Evolutionary conservation across 2,329 filamentous ascomycete genomes (phyloP).

Genomic region (Bipolaris victoriae): DNA sequence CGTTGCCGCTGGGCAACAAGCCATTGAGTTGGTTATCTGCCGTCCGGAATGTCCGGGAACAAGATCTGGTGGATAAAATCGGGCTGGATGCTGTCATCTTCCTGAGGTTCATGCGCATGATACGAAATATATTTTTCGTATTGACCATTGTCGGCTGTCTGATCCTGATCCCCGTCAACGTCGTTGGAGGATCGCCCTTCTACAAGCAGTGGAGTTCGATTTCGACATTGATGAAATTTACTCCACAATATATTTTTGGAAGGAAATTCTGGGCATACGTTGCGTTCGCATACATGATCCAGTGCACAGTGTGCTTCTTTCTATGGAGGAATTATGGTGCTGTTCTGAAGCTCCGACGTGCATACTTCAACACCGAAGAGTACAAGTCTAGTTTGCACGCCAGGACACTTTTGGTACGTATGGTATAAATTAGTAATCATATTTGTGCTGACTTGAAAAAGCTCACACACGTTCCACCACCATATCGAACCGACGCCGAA

Average conservation of each 20-base stretch:
- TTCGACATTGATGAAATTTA: constrained; percentile 58
- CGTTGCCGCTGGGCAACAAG: constrained; percentile 82
- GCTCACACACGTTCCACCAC: constrained; percentile 82
- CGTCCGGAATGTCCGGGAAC: constrained; percentile 76
- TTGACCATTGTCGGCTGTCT: constrained; percentile 74
- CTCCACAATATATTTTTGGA: constrained; percentile 61
- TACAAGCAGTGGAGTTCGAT: constrained; percentile 38
- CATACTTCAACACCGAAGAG: constrained; percentile 83
- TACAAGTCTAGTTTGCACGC: constrained; percentile 89
- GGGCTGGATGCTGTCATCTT: constrained; percentile 93
- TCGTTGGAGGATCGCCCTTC: constrained; percentile 51
- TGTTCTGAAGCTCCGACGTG: constrained; percentile 70
- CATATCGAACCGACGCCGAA: constrained; percentile 81
- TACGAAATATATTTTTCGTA: constrained; percentile 84
- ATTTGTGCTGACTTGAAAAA: constrained; percentile 40
- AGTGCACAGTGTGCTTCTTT: constrained; percentile 75
- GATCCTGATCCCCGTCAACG: constrained; percentile 82
- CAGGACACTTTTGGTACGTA: constrained; percentile 60
- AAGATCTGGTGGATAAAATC: constrained; percentile 77
- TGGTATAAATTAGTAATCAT: not conserved
- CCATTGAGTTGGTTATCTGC: constrained; percentile 85
- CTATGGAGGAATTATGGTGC: constrained; percentile 88
- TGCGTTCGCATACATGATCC: constrained; percentile 66
- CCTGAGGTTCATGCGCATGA: constrained; percentile 85
- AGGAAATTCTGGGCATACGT: constrained; percentile 65